Conservation (phyloP, 768 basidiomycete genomes). For the Xanthoconium purpureum region DNA sequence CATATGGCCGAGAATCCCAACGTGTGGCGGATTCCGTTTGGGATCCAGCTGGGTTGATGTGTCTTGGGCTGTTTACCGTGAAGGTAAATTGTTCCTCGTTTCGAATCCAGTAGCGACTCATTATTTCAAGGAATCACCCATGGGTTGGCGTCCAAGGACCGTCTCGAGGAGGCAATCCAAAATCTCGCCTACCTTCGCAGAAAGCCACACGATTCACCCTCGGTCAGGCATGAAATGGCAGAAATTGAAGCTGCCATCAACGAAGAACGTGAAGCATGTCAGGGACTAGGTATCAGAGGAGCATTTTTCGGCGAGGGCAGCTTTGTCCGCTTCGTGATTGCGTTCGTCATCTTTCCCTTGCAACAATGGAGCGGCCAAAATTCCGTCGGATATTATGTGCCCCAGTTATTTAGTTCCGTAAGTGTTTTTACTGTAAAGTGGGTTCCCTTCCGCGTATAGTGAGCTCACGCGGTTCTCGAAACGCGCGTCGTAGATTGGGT, state of each 20-base stretch:
- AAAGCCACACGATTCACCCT: constrained; percentile 39
- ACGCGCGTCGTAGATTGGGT: constrained; percentile 53
- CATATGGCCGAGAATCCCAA: constrained; percentile 46
- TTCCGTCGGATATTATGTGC: constrained; percentile 74
- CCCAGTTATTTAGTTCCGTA: constrained; percentile 68
- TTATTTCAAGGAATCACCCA: constrained; percentile 59
- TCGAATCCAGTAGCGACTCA: constrained; percentile 9
- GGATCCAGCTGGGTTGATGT: constrained; percentile 69
- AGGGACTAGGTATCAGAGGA: constrained; percentile 63
- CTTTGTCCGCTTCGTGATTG: constrained; percentile 79
- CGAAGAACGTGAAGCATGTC: constrained; percentile 66
- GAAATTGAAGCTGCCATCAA: constrained; percentile 80
- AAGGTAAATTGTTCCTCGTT: constrained; percentile 36
- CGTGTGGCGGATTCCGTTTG: constrained; percentile 73
- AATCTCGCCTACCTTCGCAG: constrained; percentile 67
- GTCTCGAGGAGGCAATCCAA: constrained; percentile 46
- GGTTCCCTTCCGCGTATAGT: no score
- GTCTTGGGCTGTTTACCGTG: constrained; percentile 62
- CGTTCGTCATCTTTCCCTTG: constrained; percentile 72
- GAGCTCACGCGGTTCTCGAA: no score
- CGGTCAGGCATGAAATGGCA: constrained; percentile 58
- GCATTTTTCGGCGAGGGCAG: constrained; percentile 83
- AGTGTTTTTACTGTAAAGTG: not conserved
- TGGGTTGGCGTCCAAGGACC: constrained; percentile 67
- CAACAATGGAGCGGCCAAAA: constrained; percentile 89